Base-by-base conservation (phyloP, 2,329 filamentous ascomycete species). In the Keithomyces neogunnii region DNA sequence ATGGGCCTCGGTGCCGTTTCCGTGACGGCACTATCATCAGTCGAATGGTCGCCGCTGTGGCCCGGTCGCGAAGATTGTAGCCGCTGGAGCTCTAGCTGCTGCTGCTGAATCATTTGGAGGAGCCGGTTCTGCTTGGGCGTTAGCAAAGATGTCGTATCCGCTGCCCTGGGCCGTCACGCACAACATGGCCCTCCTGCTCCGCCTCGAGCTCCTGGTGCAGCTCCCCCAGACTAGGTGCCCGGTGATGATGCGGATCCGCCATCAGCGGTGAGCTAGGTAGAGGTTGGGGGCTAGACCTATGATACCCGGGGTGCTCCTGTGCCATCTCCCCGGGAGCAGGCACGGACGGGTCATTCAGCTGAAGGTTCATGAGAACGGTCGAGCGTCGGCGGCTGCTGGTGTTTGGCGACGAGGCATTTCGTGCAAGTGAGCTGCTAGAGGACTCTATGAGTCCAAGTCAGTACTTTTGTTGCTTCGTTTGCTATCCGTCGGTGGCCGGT, bases 151-250 rank as follows among this genome's bases (percentile, higher is more conserved):
- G 31, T 39, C 36, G 32, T 9, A 8, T 28, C 19, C 19, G 19
- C 19, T 19, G 19, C 19, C 19, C 19, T 19, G 19, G 19, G 19
- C 19, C 19, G 5, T 4, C 26, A 68, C 79, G 48, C 71, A 85
- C 82, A 56, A 90, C 86, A 68, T 89, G 86, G 29, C 82, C 84
- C 62, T 90, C 86, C 64, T 89, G 86, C 68, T 90, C 86, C 49
- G 83, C 85, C 66, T 90, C 86, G 2, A 90, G 74, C 67, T 89
- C 85, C 63, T 90, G 86, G 59, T 90, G 86, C 42, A 90, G 78
- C 66, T 89, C 86, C 19, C 86, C 86, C 55, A 90, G 67, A 63
- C 86, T 89, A 2, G 85, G 85, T 1, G 84, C 71, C 47, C 86
- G 76, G 57, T 81, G 78, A 61, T 87, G 85, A 58, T 81, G 77